Base-by-base conservation (phyloP, 139 green algal species). In the Picochlorum sp. region DNA sequence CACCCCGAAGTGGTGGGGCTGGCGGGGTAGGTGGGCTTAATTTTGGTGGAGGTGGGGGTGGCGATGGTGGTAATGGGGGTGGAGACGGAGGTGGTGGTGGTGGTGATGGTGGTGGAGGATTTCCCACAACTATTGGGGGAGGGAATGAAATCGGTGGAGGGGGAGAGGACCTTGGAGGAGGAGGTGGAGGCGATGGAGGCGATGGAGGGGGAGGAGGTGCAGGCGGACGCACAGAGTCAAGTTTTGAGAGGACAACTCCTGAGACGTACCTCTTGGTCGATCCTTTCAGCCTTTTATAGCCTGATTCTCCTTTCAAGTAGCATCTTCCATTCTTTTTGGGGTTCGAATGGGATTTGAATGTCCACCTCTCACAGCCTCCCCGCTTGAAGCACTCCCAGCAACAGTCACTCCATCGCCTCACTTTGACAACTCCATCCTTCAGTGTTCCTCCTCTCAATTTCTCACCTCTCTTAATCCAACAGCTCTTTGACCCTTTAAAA, bases 11-110 rank as follows among this genome's bases (percentile, higher is more conserved):
- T 4, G 49, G 30, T 0, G 58, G 23, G 6, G 58, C 21, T 18
- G 20, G 21, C 15, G 20, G 23, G 5, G 58, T 16, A 6, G 44
- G 44, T 7, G 58, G 58, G 1, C n/a, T 15, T 7, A 31, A 26
- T 57, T 26, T 26, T 15, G 58, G 58, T 52, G 58, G 58, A 6
- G 58, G 23, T 13, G 21, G 58, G 7, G 58, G 58, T 51, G 41
- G 41, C 4, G 57, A n/a, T 13, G 57, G n/a, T 0, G n/a, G 18
- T 26, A 13, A 28, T 24, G n/a, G 15, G 3, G 57, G 57, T 6
- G 28, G 28, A 30, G 28, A 30, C 28, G 28, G 28, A 30, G 28
- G 28, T 4, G 56, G 13, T 10, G 56, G 56, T 57, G 56, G 56
- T 20, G 18, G 49, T 4, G 18, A 24, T 55, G 18, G 18, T 6